Evolutionary conservation across 1,284 basidiomycete genomes (phyloP), one percentile per base, ranked within the genome.

Genomic region (Pseudozyma thailandica): DNA sequence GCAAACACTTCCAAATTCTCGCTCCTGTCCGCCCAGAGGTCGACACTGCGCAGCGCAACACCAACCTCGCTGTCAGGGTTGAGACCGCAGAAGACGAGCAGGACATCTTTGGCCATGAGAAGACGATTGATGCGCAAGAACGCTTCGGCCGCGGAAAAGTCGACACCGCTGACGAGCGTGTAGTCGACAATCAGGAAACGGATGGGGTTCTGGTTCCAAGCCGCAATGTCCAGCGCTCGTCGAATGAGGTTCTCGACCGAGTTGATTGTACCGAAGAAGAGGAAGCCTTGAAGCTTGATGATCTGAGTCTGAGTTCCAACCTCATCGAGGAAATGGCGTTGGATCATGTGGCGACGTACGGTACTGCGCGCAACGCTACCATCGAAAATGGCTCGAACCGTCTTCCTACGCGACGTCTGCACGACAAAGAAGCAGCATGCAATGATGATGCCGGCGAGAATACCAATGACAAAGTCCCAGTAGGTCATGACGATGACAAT

Each of bases 391-490:
- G 81, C 70, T 7, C 80, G 70, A 6, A 82, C 75, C 25, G 73
- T 78, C 60, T 75, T 78, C 3, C 79, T 41, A 4, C 94, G 88
- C 60, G 98, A 94, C 58, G 93, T 95, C 79, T 96, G 93, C 3
- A 98, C 87, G 21, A 98, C 96, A 79, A 98, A 98, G 86, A 97
- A 97, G 83, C 96, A 88, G 81, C 92, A 96, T 68, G 92, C 93
- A 54, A 93, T 89, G 56, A 95, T 85, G 78, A 97, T 92, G 12
- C 95, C 96, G 76, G 94, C 92, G 1, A 96, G 84, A 1, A 98
- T 91, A 2, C 95, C 95, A 65, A 91, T 89, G 26, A 98, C 94
- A 82, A 98, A 98, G 85, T 83, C 82, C 50, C 74, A 80, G 42
- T 66, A 68, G 43, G 77, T 81, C 94, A 97, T 98, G 61, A 90